Evolutionary conservation across 495 filamentous ascomycete species (phyloP).

Genomic region (Neurospora terricola): DNA sequence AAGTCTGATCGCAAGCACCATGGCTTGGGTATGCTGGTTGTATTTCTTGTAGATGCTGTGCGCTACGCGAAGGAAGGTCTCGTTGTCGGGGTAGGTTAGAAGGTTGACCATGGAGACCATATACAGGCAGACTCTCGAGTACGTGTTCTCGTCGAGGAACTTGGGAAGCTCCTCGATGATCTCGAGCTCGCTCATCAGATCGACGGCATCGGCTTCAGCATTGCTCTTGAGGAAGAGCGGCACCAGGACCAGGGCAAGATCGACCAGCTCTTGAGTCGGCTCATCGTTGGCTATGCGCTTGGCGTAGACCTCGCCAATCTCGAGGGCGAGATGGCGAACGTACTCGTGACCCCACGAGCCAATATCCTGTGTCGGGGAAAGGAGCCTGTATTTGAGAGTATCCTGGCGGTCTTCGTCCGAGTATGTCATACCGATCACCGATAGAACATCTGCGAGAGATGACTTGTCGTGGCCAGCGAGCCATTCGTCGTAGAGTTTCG

Average conservation of each 20-base stretch:
- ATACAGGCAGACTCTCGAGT: slow-evolving; percentile 85
- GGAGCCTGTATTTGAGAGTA: slow-evolving; percentile 87
- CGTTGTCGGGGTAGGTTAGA: slow-evolving; percentile 93
- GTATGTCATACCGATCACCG: slow-evolving; percentile 97
- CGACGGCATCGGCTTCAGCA: slow-evolving; percentile 94
- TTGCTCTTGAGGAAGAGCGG: slow-evolving; percentile 96
- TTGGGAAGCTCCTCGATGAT: slow-evolving; percentile 88
- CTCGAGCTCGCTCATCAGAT: slow-evolving; percentile 91
- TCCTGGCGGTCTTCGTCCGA: slow-evolving; percentile 93
- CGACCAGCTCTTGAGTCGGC: slow-evolving; percentile 59
- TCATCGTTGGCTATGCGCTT: slow-evolving; percentile 55
- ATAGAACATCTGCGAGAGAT: slow-evolving; percentile 87
- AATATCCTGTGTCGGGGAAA: slow-evolving; percentile 83
- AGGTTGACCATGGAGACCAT: slow-evolving; percentile 99
- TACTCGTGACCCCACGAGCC: slow-evolving; percentile 99
- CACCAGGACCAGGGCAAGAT: slow-evolving; percentile 74
- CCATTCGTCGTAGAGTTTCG: slow-evolving; percentile 82
- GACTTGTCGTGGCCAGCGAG: slow-evolving; percentile 71
- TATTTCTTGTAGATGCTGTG: slow-evolving; percentile 88
- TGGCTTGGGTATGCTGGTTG: slow-evolving; percentile 84
- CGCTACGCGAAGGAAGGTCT: slow-evolving; percentile 82
- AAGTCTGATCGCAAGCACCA: slow-evolving; percentile 85
- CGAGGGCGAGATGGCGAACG: slow-evolving; percentile 86
- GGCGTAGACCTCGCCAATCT: slow-evolving; percentile 89
- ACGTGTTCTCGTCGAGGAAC: slow-evolving; percentile 90